Evolutionary conservation across 2,329 filamentous ascomycete species (phyloP).

Genomic region (Metarhizium guizhouense): DNA sequence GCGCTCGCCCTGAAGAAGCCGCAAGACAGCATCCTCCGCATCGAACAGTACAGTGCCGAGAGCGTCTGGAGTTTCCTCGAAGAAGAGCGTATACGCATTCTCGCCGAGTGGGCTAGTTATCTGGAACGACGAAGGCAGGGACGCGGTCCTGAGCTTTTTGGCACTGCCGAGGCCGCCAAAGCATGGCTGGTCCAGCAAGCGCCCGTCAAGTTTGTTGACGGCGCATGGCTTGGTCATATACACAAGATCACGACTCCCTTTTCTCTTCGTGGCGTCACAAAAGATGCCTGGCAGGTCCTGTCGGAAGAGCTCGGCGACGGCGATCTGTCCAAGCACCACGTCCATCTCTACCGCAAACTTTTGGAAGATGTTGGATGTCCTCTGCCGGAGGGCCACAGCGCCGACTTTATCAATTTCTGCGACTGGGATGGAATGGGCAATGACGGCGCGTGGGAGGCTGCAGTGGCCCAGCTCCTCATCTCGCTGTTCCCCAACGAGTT

Average conservation of each 20-base stretch:
- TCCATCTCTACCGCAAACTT: conserved; percentile 22
- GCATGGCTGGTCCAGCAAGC: not conserved
- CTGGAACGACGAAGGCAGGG: not conserved
- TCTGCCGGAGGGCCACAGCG: conserved; percentile 4
- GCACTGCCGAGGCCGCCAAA: not conserved
- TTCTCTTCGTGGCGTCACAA: conserved; percentile 16
- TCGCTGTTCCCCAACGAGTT: conserved; percentile 40
- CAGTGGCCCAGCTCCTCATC: conserved; percentile 33
- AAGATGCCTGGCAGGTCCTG: conserved; percentile 37
- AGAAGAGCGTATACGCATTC: not conserved
- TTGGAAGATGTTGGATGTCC: conserved; percentile 7
- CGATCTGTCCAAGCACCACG: conserved; percentile 35
- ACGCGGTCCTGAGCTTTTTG: not conserved
- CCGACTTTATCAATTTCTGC: conserved; percentile 9
- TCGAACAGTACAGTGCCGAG: not conserved
- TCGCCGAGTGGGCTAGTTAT: not conserved
- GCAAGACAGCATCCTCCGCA: not conserved
- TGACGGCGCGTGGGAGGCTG: conserved; percentile 29
- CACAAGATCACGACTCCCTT: conserved; percentile 30
- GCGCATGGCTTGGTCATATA: conserved; percentile 37
- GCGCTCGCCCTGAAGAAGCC: not conserved
- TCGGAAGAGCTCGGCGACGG: conserved; percentile 43
- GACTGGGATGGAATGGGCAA: conserved; percentile 3
- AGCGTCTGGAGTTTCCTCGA: not conserved
- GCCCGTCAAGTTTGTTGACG: conserved; percentile 33